These are phyloP conservation scores for Alternaria viburni DNA, from an alignment of 2,329 filamentous ascomycete species.

Conservation along the genomic window DNA sequence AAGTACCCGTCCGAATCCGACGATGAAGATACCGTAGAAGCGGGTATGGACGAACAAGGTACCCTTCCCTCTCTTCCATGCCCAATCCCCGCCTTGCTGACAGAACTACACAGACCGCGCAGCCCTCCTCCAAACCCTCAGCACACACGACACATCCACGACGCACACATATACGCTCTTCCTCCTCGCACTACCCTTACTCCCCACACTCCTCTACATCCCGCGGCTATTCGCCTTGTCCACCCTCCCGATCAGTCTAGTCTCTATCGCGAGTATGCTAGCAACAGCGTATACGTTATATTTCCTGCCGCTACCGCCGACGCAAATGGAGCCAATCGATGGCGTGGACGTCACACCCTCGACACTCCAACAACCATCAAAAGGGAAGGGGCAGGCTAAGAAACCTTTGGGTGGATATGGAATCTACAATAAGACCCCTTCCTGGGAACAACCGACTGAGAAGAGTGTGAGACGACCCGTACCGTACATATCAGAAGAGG, in stretches of 20 bases:
- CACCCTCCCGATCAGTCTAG: slow-evolving; percentile 56
- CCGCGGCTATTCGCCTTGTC: slow-evolving; percentile 52
- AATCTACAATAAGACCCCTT: slow-evolving; percentile 5
- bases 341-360: slow-evolving; percentile 5
- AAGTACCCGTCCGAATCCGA: slow-evolving; percentile 69
- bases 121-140: slow-evolving; percentile 32
- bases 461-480: slow-evolving; percentile 20
- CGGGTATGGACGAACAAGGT: slow-evolving; percentile 80
- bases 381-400: slow-evolving; percentile 21
- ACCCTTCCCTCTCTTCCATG: slow-evolving; percentile 8
- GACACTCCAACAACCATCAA: neutral
- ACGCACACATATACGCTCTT: slow-evolving; percentile 58
- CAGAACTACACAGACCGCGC: slow-evolving; percentile 35
- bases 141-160: slow-evolving; percentile 46
- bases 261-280: slow-evolving; percentile 68
- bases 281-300: slow-evolving; percentile 68
- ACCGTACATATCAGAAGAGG: slow-evolving; percentile 29
- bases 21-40: slow-evolving; percentile 61
- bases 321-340: slow-evolving; percentile 41
- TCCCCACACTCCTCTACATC: slow-evolving; percentile 64
- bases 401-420: slow-evolving; percentile 11
- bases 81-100: neutral
- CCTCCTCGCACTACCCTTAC: slow-evolving; percentile 67
- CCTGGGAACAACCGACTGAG: slow-evolving; percentile 10
- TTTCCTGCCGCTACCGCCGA: slow-evolving; percentile 60